Evolutionary conservation across 139 green algal genomes (phyloP).

Genomic region (Closterium sp.): DNA sequence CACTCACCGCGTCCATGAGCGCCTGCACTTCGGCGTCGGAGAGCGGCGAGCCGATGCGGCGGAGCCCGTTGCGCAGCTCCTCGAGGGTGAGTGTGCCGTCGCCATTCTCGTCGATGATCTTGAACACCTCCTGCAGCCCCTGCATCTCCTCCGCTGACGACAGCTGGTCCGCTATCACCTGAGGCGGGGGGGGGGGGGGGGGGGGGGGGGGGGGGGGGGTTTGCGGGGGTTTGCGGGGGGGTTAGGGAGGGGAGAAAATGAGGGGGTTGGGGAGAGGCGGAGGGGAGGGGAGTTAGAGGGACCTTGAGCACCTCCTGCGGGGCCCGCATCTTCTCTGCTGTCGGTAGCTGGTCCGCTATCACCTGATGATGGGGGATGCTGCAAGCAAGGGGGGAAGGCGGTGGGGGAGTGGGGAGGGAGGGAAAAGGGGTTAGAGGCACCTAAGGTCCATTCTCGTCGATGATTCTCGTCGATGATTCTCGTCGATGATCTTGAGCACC

Average conservation of each 20-base stretch:
- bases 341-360: constrained; percentile 56
- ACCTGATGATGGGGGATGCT: constrained; percentile 59
- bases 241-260: too few species aligned
- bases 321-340: constrained; percentile 52
- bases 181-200: background rate
- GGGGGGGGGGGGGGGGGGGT: background rate
- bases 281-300: too few species aligned
- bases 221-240: too few species aligned
- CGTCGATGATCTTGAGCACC: background rate
- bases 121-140: constrained; percentile 60
- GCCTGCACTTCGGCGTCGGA: constrained; percentile 63
- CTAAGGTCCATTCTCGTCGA: background rate
- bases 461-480: too few species aligned
- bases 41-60: constrained; percentile 28
- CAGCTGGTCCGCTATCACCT: constrained; percentile 67
- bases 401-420: too few species aligned
- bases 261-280: too few species aligned
- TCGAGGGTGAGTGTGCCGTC: constrained; percentile 60
- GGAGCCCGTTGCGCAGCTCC: constrained; percentile 61
- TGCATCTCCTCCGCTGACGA: constrained; percentile 52
- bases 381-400: too few species aligned
- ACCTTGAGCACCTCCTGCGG: background rate
- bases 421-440: too few species aligned
- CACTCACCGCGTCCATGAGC: constrained; percentile 77
- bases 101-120: constrained; percentile 59